Base-by-base conservation (phyloP, 306 rosid genomes). In the Trichosanthes cucumerina region DNA sequence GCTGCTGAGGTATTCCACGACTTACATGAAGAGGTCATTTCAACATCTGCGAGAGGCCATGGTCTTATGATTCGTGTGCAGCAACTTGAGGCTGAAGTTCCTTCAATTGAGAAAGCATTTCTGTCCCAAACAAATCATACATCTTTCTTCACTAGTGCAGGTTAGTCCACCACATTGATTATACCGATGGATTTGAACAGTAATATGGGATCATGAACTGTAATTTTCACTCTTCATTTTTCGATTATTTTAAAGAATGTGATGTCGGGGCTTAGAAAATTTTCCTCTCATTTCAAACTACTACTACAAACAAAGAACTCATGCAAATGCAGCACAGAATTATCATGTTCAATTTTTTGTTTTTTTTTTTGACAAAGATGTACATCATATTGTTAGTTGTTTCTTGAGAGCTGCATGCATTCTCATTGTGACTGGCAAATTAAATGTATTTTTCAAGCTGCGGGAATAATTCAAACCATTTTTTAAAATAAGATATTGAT, bases 21-120 rank as follows among this genome's bases (percentile, higher is more conserved):
- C 80, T 85, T 96, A 82, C 98, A 96, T 81, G 99, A 96, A 86
- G 99, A 96, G 79, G 99, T 96, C 77, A 85, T 96, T 87, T 86
- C 88, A 57, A 96, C 99, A 2, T 81, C 98, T 56, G 89, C 91
- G 59, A 89, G 99, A 86, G 92, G 99, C 78, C 98, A 91, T 65
- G 81, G 88, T 77, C 94, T 96, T 71, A 74, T 87, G 84, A 87
- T 81, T 82, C 99, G 99, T 53, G 92, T 93, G 65, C 98, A 93
- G 78, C 99, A 96, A 85, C 92, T 96, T 63, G 99, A 96, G 88
- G 91, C 94, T 68, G 99, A 96, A 69, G 86, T 91, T 91, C 99
- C 99, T 76, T 82, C 92, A 34, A 83, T 93, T 69, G 99, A 96
- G 85, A 93, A 87, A 88, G 91, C 83, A 31, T 85, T 93, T 80